Conservation (phyloP, 225 moss, liverwort and hornwort species). For the Bryoerythrophyllum caledonicum region DNA sequence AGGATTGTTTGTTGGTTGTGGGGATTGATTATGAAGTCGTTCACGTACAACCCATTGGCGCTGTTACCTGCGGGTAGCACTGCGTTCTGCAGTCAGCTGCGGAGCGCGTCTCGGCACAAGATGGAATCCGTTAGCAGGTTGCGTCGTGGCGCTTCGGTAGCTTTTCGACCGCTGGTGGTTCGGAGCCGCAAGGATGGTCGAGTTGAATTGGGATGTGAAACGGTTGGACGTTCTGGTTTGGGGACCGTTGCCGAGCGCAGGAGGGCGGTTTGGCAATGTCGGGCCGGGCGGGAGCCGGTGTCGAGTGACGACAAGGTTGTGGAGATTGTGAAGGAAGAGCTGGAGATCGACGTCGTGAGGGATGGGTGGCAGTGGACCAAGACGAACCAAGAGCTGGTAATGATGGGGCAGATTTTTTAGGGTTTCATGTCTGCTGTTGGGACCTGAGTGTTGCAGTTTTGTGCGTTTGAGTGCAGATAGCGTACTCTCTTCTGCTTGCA, state of each 20-base stretch:
- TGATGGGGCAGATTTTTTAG: not conserved
- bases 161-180: not conserved
- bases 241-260: not conserved
- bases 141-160: not conserved
- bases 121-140: not conserved
- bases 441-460: not conserved
- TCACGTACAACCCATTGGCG: conserved; percentile 27
- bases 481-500: conserved; percentile 80
- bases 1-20: conserved; percentile 12
- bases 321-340: conserved; percentile 28
- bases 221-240: not conserved
- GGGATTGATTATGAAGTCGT: conserved; percentile 28
- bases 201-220: not conserved
- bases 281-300: conserved; percentile 25
- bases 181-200: not conserved
- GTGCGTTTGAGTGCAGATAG: conserved; percentile 52
- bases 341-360: conserved; percentile 33
- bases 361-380: conserved; percentile 61
- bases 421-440: not conserved
- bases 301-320: conserved; percentile 24
- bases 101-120: conserved; percentile 10
- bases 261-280: conserved; percentile 28
- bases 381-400: conserved; percentile 66
- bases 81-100: conserved; percentile 6
- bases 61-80: not conserved